Evolutionary conservation across 441 rosid species (phyloP), one percentile per base, ranked within the genome.

Genomic region (Gossypium davidsonii): DNA sequence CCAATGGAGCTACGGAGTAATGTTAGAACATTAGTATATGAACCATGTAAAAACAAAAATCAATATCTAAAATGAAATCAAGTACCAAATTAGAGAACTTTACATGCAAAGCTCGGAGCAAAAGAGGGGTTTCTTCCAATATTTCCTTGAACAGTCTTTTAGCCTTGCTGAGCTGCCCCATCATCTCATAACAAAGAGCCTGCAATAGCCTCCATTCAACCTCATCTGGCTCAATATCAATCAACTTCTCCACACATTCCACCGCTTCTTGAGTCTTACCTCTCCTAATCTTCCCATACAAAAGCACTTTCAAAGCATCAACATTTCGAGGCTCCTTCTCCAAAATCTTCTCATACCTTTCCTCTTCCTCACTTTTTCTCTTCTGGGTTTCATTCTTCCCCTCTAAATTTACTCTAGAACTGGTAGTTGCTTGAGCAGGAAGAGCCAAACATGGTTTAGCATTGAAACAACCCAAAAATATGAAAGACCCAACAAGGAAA

Each of bases 51-150:
- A 21, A 57, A 31, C 42, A 61, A 59, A 52, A 67, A 49, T 10
- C 53, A 31, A 63, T 12, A 17, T 10, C 20, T 20, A 42, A 63
- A 51, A 3, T 26, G 58, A 49, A 67, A 73, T 4, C 48, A 64
- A 48, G 39, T 4, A 46, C 28, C 18, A 42, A 25, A 58, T 71
- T 31, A 21, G 69, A 77, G 75, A 78, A 73, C 4, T 89, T 78
- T 87, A 94, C 98, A 73, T 94, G 98, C 83, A 94, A 84, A 77
- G 97, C 98, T 85, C 89, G 84, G 64, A 88, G 85, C 85, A 91
- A 73, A 76, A 94, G 91, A 71, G 98, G 97, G 31, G 80, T 83
- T 73, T 85, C 87, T 79, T 81, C 79, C 79, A 92, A 80, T 70
- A 94, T 86, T 70, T 86, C 89, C 65, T 79, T 81, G 58, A 85